Conservation (phyloP, 257 asterid species). For the Nicotiana undulata region DNA sequence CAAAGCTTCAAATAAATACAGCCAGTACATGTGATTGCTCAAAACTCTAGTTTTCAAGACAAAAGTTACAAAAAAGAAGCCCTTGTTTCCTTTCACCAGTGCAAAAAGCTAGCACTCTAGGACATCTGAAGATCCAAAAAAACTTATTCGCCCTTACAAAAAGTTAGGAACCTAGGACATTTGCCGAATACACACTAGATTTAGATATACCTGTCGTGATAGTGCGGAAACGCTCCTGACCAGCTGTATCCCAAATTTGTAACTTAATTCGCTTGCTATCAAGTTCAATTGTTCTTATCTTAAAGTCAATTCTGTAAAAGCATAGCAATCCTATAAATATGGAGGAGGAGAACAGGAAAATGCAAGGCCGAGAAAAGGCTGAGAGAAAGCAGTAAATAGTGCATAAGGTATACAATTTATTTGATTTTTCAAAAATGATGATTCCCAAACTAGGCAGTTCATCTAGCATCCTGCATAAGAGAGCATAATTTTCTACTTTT, state of each 20-base stretch:
- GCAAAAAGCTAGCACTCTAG: background rate
- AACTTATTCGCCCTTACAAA: background rate
- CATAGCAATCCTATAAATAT: background rate
- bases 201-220: slow-evolving; percentile 59
- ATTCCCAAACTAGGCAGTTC: background rate
- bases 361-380: background rate
- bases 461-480: background rate
- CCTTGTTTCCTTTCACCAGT: background rate
- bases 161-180: background rate
- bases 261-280: slow-evolving; percentile 64
- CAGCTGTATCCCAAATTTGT: slow-evolving; percentile 86
- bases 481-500: background rate
- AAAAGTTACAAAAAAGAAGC: background rate
- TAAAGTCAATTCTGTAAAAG: slow-evolving; percentile 64
- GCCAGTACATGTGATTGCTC: background rate
- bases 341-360: background rate
- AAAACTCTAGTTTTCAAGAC: background rate
- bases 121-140: background rate
- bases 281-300: slow-evolving; percentile 72
- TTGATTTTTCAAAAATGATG: background rate
- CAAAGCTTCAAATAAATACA: background rate
- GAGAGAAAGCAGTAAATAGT: background rate
- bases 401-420: background rate
- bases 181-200: background rate
- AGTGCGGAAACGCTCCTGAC: slow-evolving; percentile 83